Evolutionary conservation across 2,329 filamentous ascomycete species (phyloP).

Genomic region (Neobulgaria alba): DNA sequence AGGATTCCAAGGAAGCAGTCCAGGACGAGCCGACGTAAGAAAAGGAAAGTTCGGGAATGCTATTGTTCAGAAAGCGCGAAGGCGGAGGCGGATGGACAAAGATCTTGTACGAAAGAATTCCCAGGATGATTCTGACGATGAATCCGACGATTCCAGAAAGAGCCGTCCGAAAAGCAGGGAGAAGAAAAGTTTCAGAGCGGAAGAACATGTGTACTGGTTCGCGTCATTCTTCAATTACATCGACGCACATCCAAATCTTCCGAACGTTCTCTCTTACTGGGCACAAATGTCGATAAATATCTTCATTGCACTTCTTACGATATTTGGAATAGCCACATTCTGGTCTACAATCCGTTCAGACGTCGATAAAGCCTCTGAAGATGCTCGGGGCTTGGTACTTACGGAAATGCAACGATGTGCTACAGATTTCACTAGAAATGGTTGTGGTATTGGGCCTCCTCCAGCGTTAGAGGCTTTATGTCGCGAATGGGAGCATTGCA

Average conservation of each 20-base stretch:
- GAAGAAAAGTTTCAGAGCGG: slow-evolving; percentile 27
- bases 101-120: slow-evolving; percentile 31
- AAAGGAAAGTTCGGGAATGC: slow-evolving; percentile 40
- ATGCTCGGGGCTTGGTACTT: slow-evolving; percentile 56
- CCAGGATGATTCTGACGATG: slow-evolving; percentile 27
- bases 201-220: slow-evolving; percentile 27
- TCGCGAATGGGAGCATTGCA: slow-evolving; percentile 76
- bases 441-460: slow-evolving; percentile 58
- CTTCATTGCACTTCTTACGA: slow-evolving; percentile 37
- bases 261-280: slow-evolving; percentile 57
- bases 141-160: slow-evolving; percentile 32
- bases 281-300: slow-evolving; percentile 48
- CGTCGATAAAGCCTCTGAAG: slow-evolving; percentile 43
- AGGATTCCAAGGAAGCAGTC: slow-evolving; percentile 32
- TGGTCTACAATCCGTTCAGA: slow-evolving; percentile 26
- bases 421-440: slow-evolving; percentile 66
- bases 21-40: slow-evolving; percentile 59
- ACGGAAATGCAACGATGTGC: slow-evolving; percentile 75
- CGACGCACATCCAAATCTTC: slow-evolving; percentile 55
- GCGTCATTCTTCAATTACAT: slow-evolving; percentile 51
- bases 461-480: slow-evolving; percentile 70
- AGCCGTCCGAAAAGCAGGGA: slow-evolving; percentile 29
- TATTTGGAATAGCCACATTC: slow-evolving; percentile 28
- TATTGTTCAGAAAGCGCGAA: slow-evolving; percentile 40
- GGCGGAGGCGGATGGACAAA: slow-evolving; percentile 36